A percentile compares a stretch with the other conserved stretches of the same genome.
Conservation (phyloP, 2,329 filamentous ascomycete genomes). For the Talaromyces pinophilus region DNA sequence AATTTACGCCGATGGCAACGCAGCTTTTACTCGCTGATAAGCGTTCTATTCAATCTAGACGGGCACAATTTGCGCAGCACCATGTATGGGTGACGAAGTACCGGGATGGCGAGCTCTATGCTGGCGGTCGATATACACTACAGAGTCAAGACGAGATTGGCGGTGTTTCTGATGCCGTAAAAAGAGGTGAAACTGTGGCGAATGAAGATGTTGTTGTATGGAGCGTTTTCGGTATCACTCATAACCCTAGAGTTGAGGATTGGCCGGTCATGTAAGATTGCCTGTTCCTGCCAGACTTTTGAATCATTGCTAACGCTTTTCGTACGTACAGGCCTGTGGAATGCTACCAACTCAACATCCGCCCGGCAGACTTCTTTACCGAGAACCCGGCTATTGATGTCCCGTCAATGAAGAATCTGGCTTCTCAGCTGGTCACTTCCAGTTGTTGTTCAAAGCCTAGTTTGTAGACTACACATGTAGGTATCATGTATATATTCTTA, state of each 20-base stretch:
- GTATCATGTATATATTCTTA: neutral
- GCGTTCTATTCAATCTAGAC: constrained; percentile 52
- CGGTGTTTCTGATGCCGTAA: constrained; percentile 46
- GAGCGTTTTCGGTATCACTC: constrained; percentile 33
- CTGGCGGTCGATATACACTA: constrained; percentile 58
- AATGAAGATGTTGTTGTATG: constrained; percentile 42
- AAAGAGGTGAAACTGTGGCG: constrained; percentile 27
- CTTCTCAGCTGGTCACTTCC: constrained; percentile 34
- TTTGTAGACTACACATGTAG: neutral
- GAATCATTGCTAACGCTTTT: constrained; percentile 15
- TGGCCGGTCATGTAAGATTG: constrained; percentile 17
- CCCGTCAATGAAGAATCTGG: constrained; percentile 34
- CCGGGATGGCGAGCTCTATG: constrained; percentile 54
- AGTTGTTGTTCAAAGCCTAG: constrained; percentile 39
- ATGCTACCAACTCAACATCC: constrained; percentile 45
- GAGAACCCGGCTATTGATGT: constrained; percentile 46
- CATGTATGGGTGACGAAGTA: constrained; percentile 58
- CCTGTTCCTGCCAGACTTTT: neutral
- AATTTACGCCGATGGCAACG: constrained; percentile 57
- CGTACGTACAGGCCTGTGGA: constrained; percentile 36
- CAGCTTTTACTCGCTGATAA: constrained; percentile 59
- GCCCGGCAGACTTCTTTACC: constrained; percentile 25
- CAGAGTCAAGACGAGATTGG: constrained; percentile 49
- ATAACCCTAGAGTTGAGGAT: constrained; percentile 32
- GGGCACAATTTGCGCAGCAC: constrained; percentile 58